phyloP scores from a whole-genome alignment of 192 early-diverging fungal species.

The Coemansia furcata region DNA sequence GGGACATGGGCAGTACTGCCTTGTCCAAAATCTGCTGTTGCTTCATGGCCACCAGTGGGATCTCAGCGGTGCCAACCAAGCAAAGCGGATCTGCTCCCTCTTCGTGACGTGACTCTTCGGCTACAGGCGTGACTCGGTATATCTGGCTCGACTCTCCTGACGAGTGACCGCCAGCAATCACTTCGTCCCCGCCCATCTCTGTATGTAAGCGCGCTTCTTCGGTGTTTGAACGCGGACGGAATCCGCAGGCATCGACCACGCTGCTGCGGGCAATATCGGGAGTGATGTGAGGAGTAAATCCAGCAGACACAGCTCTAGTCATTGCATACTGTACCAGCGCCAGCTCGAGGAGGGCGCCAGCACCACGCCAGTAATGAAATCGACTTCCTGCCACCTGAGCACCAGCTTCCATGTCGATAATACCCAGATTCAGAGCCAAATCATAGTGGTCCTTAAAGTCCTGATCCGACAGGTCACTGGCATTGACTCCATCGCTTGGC shows the following conservation, averaged over 20 bases:
- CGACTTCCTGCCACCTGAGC: slow-evolving; percentile 75
- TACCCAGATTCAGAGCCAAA: slow-evolving; percentile 61
- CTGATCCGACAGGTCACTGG: slow-evolving; percentile 1
- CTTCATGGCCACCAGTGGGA: slow-evolving; percentile 86
- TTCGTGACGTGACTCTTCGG: slow-evolving; percentile 20
- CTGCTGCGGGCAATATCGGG: slow-evolving; percentile 82
- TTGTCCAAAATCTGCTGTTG: slow-evolving; percentile 61
- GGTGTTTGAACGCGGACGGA: slow-evolving; percentile 66
- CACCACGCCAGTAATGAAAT: slow-evolving; percentile 86
- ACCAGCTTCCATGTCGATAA: slow-evolving; percentile 81
- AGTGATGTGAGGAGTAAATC: slow-evolving; percentile 75
- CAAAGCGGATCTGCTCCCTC: slow-evolving; percentile 57
- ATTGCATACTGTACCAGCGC: slow-evolving; percentile 86
- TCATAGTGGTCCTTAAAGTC: slow-evolving; percentile 67
- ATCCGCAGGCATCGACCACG: slow-evolving; percentile 84
- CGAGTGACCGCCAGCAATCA: neutral
- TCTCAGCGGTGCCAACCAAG: slow-evolving; percentile 86
- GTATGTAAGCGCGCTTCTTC: neutral
- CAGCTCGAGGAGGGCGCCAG: slow-evolving; percentile 83
- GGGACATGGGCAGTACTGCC: slow-evolving; percentile 63
- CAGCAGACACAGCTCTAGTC: slow-evolving; percentile 63
- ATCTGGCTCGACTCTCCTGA: slow-evolving; percentile 77
- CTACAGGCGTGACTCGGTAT: slow-evolving; percentile 62
- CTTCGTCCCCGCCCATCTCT: neutral
- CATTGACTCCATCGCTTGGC: slow-evolving; percentile 19